Base-by-base conservation (phyloP, 768 basidiomycete species). In the Trametes punicea region DNA sequence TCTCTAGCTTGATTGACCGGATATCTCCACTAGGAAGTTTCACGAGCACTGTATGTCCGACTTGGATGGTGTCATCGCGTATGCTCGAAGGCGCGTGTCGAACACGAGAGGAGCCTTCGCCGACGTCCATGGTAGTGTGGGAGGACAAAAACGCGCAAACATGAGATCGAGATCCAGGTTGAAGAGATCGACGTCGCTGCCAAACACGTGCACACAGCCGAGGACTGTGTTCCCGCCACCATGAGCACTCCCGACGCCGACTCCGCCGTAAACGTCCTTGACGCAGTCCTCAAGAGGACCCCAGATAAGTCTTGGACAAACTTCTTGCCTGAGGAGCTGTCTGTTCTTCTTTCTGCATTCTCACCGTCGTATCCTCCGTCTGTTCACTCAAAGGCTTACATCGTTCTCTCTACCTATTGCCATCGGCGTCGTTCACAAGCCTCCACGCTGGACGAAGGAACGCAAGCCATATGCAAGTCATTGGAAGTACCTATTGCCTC, bases 1-100 rank as follows among this genome's bases (percentile, higher is more conserved):
- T 76, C 56, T 89, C 84, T 31, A 90, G 71, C 70, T 89, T 89
- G 53, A 90, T 73, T 40, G 84, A 81, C 63, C 84, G 87, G 46
- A 90, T 76, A 55, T 89, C 87, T 48, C 88, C 88, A 60, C 83
- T 93, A 4, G 93, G 93, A 38, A 95, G 67, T 53, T 78, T 79
- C 39, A 97, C 69, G 21, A 98, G 76, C 36, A 98, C 83, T n/a
- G 82, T 84, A 68, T 94, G 80, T 8, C 90, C 88, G 6, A 77
- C 69, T 46, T 81, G 77, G 50, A 96, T 88, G 21, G 64, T 74
- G 49, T 53, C 53, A 63, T 57, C 63, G 34, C 51, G 50, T 27
- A 46, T 50, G 36, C 36, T 55, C 6, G 56, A 50, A 25, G 46
- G 26, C n/a, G 45, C 25, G 40, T 51, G 44, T 11, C 33, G 41